A percentile compares a stretch with the other conserved stretches of the same genome.
phyloP scores from a whole-genome alignment of 2,329 filamentous ascomycete genomes.

The Ampelomyces quisqualis region DNA sequence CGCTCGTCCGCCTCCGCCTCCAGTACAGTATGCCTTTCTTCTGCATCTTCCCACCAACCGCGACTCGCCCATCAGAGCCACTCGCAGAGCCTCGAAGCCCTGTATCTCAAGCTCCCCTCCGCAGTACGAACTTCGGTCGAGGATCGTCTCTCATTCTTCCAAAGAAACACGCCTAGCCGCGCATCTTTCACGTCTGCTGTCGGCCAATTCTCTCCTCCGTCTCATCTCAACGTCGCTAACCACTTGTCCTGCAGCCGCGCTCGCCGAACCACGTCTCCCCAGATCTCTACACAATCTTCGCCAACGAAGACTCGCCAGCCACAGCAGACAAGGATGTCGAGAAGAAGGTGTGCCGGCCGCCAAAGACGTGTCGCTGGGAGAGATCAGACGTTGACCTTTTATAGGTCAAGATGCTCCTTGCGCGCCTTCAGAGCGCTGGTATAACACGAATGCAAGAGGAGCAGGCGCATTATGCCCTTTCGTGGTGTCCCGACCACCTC shows the following conservation, averaged over 20 bases:
- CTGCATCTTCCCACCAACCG: slow-evolving; percentile 15
- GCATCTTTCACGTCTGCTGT: slow-evolving; percentile 11
- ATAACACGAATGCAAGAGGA: slow-evolving; percentile 59
- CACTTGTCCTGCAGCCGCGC: slow-evolving; percentile 27
- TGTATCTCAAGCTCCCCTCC: slow-evolving; percentile 30
- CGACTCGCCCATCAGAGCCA: slow-evolving; percentile 9
- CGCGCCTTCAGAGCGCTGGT: slow-evolving; percentile 55
- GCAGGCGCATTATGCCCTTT: slow-evolving; percentile 64
- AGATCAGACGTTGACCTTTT: slow-evolving; percentile 10
- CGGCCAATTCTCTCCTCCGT: slow-evolving; percentile 13
- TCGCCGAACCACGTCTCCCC: slow-evolving; percentile 22
- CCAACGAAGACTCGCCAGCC: slow-evolving; percentile 53
- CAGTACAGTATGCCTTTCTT: slow-evolving; percentile 37
- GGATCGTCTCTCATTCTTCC: slow-evolving; percentile 24
- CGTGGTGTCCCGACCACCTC: slow-evolving; percentile 67
- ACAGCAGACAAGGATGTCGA: slow-evolving; percentile 59
- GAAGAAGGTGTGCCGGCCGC: slow-evolving; percentile 46
- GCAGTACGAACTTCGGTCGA: slow-evolving; percentile 15
- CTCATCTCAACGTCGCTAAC: slow-evolving; percentile 30
- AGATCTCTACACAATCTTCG: slow-evolving; percentile 66
- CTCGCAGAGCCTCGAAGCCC: slow-evolving; percentile 20
- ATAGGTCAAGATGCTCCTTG: slow-evolving; percentile 56
- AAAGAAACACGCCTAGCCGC: slow-evolving; percentile 17
- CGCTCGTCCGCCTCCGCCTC: slow-evolving; percentile 35
- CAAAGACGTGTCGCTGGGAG: neutral